These are phyloP conservation scores for Cucurbita maxima DNA, from an alignment of 306 rosid genomes.

Conservation along the genomic window DNA sequence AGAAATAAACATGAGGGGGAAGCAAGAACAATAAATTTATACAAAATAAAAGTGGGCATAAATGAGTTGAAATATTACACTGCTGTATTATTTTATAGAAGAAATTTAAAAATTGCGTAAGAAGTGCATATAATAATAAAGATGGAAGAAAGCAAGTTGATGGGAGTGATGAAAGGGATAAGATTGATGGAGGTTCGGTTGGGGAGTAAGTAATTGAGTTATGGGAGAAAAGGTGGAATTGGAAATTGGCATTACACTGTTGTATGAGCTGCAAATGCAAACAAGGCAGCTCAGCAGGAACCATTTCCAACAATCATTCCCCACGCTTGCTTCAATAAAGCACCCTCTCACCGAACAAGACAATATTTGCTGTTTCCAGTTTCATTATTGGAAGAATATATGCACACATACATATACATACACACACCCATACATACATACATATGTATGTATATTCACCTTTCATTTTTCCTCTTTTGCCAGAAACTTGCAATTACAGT, in stretches of 20 bases:
- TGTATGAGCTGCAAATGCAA: background rate
- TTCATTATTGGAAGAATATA: background rate
- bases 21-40: background rate
- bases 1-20: background rate
- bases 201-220: background rate
- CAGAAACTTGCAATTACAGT: background rate
- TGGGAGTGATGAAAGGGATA: background rate
- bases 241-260: background rate
- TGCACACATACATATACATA: no score
- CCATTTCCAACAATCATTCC: background rate
- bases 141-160: background rate
- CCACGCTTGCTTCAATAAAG: background rate
- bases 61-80: background rate
- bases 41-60: background rate
- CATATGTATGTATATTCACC: no score
- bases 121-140: background rate
- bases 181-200: background rate
- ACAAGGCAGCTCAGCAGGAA: background rate
- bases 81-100: background rate
- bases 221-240: background rate
- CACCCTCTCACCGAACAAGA: background rate
- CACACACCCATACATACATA: no score
- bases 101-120: background rate
- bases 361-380: background rate
- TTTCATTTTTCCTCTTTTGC: background rate